Evolutionary conservation across 805 yeast genomes (phyloP), one percentile per base, ranked within the genome.

Genomic region (Barnettozyma pratensis): DNA sequence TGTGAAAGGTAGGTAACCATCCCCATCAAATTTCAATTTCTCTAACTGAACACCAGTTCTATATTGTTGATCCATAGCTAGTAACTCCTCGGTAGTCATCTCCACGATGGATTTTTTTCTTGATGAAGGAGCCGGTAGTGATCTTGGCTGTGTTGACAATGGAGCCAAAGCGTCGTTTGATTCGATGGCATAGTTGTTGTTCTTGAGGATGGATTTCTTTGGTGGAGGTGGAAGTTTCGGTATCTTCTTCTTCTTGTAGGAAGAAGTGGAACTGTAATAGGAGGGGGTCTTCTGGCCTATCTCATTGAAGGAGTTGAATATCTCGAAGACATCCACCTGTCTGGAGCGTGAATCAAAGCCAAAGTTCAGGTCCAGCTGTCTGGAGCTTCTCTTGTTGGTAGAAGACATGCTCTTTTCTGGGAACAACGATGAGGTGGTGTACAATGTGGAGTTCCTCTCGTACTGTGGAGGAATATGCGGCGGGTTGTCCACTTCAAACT

Each of bases 171-270:
- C 37, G 34, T 30, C 29, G 10, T 37, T 12, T 10, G 38, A 7
- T 19, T 28, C 3, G 32, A 37, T 7, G 27, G 19, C 19, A 3
- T 14, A n/a, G n/a, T 31, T 11, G 26, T 29, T 28, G 19, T 44
- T 35, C 46, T 59, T 60, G 28, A 61, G 42, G n/a, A 59, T 61
- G 19, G 62, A 57, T 41, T 50, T 55, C 34, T 37, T 37, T 28
- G 62, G 62, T 2, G 63, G 48, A 3, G 62, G 60, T 10, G 65
- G 63, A 25, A 61, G 41, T 44, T 58, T 61, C 1, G 62, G 62
- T 1, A 41, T 51, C 41, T 50, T 53, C 40, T 46, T 50, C 28
- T 42, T 42, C 44, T 43, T 49, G 43, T 39, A 40, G 27, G 43
- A 28, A n/a, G 32, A 26, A 7, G 40, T n/a, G 31, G 3, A 9